A percentile compares a stretch with the other conserved stretches of the same genome.
These are phyloP conservation scores for Fagus sylvatica DNA, from an alignment of 306 rosid species.

Conservation along the genomic window DNA sequence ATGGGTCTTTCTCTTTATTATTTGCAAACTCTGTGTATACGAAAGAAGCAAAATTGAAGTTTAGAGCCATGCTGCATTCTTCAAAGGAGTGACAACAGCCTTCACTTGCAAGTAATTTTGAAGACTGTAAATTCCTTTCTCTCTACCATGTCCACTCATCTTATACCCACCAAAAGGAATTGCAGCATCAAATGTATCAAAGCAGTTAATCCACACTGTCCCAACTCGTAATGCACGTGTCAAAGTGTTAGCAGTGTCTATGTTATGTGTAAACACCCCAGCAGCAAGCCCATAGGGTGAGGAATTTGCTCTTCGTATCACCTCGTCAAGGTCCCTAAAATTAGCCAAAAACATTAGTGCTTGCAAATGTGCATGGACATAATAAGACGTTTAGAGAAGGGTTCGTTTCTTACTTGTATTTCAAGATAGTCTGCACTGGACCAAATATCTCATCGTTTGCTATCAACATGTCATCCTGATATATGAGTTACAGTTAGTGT, in stretches of 20 bases:
- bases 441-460: constrained; percentile 94
- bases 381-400: not conserved
- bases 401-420: constrained; percentile 62
- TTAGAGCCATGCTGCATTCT: constrained; percentile 88
- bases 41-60: not conserved
- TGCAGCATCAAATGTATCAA: constrained; percentile 78
- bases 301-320: constrained; percentile 67
- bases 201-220: constrained; percentile 81
- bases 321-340: constrained; percentile 69
- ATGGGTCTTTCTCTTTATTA: constrained; percentile 11
- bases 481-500: constrained; percentile 11
- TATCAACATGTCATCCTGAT: constrained; percentile 79
- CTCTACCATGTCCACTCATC: constrained; percentile 94
- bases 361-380: not conserved
- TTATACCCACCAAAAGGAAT: constrained; percentile 96
- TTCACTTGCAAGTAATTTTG: constrained; percentile 87
- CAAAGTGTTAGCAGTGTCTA: constrained; percentile 73
- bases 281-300: constrained; percentile 84
- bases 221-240: constrained; percentile 77
- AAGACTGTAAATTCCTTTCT: constrained; percentile 81
- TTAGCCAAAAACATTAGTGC: constrained; percentile 19
- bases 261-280: constrained; percentile 69
- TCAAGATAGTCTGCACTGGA: constrained; percentile 84
- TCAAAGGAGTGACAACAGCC: constrained; percentile 76
- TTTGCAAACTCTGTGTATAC: not conserved